These are phyloP conservation scores for Inga leiocalycina DNA, from an alignment of 306 rosid species.

Conservation along the genomic window DNA sequence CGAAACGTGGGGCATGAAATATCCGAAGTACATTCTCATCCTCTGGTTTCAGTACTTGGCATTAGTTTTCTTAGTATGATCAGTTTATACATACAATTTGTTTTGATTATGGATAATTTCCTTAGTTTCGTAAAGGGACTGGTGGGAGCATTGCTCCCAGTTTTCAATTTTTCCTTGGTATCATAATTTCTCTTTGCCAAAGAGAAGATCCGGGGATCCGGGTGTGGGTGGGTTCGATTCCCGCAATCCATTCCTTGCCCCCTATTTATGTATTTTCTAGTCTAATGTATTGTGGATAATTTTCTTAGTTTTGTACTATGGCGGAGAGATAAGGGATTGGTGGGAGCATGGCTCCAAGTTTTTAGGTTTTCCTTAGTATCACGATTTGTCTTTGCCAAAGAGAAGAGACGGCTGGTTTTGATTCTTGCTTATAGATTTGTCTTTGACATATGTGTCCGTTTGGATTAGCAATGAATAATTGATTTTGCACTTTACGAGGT, in stretches of 20 bases:
- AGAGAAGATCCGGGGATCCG: not conserved
- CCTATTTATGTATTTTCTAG: not conserved
- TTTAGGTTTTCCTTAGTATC: not conserved
- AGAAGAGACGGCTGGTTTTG: not conserved
- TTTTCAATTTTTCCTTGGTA: too few species aligned
- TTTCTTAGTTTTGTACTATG: not conserved
- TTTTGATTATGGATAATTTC: not conserved
- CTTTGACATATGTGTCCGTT: not conserved
- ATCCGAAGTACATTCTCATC: conserved; percentile 63
- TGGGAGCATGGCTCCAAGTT: not conserved
- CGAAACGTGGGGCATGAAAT: conserved; percentile 97
- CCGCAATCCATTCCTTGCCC: not conserved
- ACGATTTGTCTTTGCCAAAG: too few species aligned
- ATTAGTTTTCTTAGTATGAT: conserved; percentile 7
- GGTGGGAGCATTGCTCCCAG: not conserved
- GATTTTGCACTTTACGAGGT: not conserved
- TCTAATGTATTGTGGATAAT: not conserved
- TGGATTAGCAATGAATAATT: too few species aligned
- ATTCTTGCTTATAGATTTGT: not conserved
- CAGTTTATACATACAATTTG: not conserved
- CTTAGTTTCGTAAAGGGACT: not conserved
- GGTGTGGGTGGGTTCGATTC: not conserved
- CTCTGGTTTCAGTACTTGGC: conserved; percentile 23
- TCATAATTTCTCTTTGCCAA: not conserved
- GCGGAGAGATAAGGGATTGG: not conserved